Conservation (phyloP, 1,284 basidiomycete genomes). For the Boletus semigastroideus region DNA sequence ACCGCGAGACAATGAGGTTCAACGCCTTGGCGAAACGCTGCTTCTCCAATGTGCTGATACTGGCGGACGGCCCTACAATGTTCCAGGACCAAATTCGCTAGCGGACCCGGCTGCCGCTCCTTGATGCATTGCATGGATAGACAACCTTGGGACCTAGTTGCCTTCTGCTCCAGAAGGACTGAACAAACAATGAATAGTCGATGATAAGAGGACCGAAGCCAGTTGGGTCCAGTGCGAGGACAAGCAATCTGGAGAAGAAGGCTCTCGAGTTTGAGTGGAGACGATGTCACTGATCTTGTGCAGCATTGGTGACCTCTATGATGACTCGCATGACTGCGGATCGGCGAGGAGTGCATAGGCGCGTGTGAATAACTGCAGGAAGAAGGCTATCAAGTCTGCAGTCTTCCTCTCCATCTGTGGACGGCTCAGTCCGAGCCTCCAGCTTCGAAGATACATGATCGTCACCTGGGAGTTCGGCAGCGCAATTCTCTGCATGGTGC, state of each 20-base stretch:
- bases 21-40: background rate
- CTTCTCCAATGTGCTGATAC: background rate
- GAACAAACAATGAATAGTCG: background rate
- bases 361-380: too few relatives aligned
- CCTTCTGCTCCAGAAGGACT: background rate
- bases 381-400: too few relatives aligned
- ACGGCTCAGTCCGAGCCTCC: too few relatives aligned
- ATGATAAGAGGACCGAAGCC: background rate
- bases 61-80: background rate
- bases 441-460: too few relatives aligned
- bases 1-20: background rate
- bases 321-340: too few relatives aligned
- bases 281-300: background rate
- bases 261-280: background rate
- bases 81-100: background rate
- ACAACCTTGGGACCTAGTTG: background rate
- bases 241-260: background rate
- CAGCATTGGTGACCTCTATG: too few relatives aligned
- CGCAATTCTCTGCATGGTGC: too few relatives aligned
- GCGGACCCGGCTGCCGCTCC: background rate
- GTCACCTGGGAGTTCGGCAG: too few relatives aligned
- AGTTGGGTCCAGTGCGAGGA: background rate
- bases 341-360: too few relatives aligned
- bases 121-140: slow-evolving; percentile 1
- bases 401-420: too few relatives aligned